Conservation (phyloP, 495 filamentous ascomycete genomes). For the Eremomyces bilateralis region DNA sequence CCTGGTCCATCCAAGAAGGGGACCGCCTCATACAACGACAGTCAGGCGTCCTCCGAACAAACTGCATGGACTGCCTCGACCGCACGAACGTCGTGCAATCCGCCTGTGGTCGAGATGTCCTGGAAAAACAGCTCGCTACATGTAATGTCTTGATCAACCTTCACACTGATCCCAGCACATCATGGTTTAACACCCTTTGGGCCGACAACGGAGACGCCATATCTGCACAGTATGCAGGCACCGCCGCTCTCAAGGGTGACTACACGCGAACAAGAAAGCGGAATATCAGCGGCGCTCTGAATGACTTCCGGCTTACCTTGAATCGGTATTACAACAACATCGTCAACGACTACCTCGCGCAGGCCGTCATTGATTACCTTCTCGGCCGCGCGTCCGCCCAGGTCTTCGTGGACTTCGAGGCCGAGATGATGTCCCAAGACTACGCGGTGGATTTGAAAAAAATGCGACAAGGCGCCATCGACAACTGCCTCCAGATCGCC, state of each 20-base stretch:
- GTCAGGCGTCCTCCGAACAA: constrained; percentile 59
- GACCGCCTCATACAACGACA: constrained; percentile 25
- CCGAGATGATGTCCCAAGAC: constrained; percentile 68
- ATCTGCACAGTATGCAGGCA: constrained; percentile 55
- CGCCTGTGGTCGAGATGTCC: constrained; percentile 52
- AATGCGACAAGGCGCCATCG: constrained; percentile 72
- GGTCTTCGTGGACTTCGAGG: constrained; percentile 82
- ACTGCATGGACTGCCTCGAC: constrained; percentile 96
- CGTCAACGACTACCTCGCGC: constrained; percentile 89
- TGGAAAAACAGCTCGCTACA: constrained; percentile 54
- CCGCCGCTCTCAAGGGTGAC: constrained; percentile 84
- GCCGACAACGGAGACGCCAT: constrained; percentile 78
- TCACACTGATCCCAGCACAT: constrained; percentile 45
- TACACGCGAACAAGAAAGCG: constrained; percentile 80
- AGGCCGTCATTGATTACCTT: constrained; percentile 85
- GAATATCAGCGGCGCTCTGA: constrained; percentile 74
- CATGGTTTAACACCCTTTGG: constrained; percentile 91
- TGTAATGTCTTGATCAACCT: constrained; percentile 50
- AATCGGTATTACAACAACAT: constrained; percentile 56
- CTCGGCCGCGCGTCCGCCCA: constrained; percentile 63
- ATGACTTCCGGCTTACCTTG: constrained; percentile 78
- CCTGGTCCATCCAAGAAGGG: constrained; percentile 27
- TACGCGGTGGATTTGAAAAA: constrained; percentile 66
- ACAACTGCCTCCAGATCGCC: constrained; percentile 61
- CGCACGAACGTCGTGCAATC: constrained; percentile 86